phyloP scores from a whole-genome alignment of 2,329 filamentous ascomycete species.

The Cordyceps militaris region DNA sequence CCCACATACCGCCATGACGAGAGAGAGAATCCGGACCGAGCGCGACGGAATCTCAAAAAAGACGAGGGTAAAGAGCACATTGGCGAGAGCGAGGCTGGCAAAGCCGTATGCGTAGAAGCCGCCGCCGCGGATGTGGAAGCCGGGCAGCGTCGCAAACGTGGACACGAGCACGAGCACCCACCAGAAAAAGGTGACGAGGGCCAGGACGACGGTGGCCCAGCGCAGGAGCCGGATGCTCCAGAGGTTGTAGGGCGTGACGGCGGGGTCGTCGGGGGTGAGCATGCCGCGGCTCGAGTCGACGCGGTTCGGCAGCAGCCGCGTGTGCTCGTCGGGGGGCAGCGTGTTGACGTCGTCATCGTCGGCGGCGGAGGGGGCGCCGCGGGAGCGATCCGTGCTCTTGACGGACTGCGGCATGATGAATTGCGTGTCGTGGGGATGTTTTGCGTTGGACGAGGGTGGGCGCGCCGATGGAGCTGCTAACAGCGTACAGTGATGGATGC shows the following conservation, averaged over 20 bases:
- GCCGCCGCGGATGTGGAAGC: slow-evolving; percentile 80
- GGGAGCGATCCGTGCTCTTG: slow-evolving; percentile 1
- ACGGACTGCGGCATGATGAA: slow-evolving; percentile 3
- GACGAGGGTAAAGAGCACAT: slow-evolving; percentile 67
- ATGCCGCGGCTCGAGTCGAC: slow-evolving; percentile 40
- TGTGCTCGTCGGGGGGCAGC: slow-evolving; percentile 43
- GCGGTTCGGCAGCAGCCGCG: slow-evolving; percentile 62
- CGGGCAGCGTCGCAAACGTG: slow-evolving; percentile 82
- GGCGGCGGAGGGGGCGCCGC: slow-evolving; percentile 4
- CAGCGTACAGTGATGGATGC: neutral
- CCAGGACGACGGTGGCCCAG: slow-evolving; percentile 69
- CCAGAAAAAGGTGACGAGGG: slow-evolving; percentile 76
- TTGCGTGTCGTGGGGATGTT: no score
- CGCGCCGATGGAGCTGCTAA: neutral
- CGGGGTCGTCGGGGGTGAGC: slow-evolving; percentile 37
- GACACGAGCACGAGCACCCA: slow-evolving; percentile 87
- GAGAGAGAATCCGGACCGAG: slow-evolving; percentile 65
- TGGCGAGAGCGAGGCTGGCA: slow-evolving; percentile 68
- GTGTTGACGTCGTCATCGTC: slow-evolving; percentile 22
- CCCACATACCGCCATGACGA: slow-evolving; percentile 47
- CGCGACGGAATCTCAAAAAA: slow-evolving; percentile 86
- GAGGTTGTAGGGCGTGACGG: slow-evolving; percentile 87
- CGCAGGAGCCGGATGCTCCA: slow-evolving; percentile 80
- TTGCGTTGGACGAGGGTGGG: neutral
- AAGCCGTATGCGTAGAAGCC: slow-evolving; percentile 87